These are phyloP conservation scores for Dalbergia oliveri DNA, from an alignment of 306 rosid species.

Conservation along the genomic window DNA sequence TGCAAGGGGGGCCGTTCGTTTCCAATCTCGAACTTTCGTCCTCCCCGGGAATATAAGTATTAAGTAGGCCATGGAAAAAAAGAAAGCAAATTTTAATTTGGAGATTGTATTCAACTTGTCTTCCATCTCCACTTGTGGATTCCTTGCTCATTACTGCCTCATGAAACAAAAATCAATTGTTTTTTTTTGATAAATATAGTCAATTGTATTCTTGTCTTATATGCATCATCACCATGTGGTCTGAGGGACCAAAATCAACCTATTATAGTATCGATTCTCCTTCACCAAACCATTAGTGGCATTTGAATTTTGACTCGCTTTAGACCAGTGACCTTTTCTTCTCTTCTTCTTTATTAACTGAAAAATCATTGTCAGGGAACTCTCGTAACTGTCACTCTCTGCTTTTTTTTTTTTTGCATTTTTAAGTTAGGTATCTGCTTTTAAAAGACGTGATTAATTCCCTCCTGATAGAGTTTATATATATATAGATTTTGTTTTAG, in stretches of 20 bases:
- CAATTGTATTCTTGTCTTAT: background rate
- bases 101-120: conserved; percentile 31
- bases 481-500: too few relatives aligned
- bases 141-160: background rate
- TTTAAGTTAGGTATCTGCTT: background rate
- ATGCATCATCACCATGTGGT: background rate
- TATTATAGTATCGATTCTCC: conserved; percentile 6
- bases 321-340: background rate
- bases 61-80: background rate
- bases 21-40: conserved; percentile 29
- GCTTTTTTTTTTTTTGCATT: background rate
- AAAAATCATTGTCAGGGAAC: background rate
- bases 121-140: conserved; percentile 5
- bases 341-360: background rate
- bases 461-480: too few relatives aligned
- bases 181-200: too few relatives aligned
- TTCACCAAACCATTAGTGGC: conserved; percentile 34
- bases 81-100: background rate
- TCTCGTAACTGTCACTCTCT: too few relatives aligned
- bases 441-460: too few relatives aligned
- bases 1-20: conserved; percentile 31
- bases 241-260: background rate
- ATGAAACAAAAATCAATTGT: background rate
- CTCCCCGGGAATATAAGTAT: background rate
- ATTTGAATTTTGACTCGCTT: conserved; percentile 32